Evolutionary conservation across 2,329 filamentous ascomycete species (phyloP).

Genomic region (Exserohilum rostratum): DNA sequence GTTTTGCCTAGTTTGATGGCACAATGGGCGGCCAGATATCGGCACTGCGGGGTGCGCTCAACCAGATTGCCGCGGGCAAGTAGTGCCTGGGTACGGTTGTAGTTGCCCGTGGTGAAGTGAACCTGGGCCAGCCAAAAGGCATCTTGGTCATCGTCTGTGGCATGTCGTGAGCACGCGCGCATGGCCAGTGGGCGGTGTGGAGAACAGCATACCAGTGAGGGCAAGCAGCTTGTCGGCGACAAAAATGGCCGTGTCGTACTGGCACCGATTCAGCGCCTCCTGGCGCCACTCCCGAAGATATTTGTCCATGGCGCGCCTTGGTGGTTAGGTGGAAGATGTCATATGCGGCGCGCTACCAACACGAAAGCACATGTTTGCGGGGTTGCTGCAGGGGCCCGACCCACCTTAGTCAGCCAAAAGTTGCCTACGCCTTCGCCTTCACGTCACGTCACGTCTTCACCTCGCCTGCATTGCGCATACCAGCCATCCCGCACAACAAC

Average conservation of each 20-base stretch:
- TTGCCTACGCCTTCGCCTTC: slow-evolving; percentile 11
- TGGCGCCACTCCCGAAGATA: slow-evolving; percentile 94
- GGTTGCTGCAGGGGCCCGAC: slow-evolving; percentile 18
- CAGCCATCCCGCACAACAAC: not conserved
- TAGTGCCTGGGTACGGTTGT: slow-evolving; percentile 86
- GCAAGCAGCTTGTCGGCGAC: slow-evolving; percentile 96
- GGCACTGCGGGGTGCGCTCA: slow-evolving; percentile 80
- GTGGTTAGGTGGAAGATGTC: not conserved
- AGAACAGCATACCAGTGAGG: slow-evolving; percentile 74
- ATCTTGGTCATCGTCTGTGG: slow-evolving; percentile 84
- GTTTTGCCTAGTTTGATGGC: slow-evolving; percentile 90
- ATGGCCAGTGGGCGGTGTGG: not conserved
- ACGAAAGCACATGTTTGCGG: slow-evolving; percentile 28
- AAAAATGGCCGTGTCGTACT: slow-evolving; percentile 96
- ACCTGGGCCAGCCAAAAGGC: slow-evolving; percentile 98
- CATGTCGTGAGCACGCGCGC: slow-evolving; percentile 15
- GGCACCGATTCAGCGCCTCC: slow-evolving; percentile 92
- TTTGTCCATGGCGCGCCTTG: slow-evolving; percentile 72
- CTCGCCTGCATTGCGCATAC: not conserved
- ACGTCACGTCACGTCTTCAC: not conserved
- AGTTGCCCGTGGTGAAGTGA: slow-evolving; percentile 94
- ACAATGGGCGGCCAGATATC: slow-evolving; percentile 92
- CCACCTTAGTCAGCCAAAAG: slow-evolving; percentile 24
- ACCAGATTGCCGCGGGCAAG: slow-evolving; percentile 84
- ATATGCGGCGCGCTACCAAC: slow-evolving; percentile 23